Evolutionary conservation across 2,329 filamentous ascomycete species (phyloP).

Genomic region (Apiospora rasikravindrae): DNA sequence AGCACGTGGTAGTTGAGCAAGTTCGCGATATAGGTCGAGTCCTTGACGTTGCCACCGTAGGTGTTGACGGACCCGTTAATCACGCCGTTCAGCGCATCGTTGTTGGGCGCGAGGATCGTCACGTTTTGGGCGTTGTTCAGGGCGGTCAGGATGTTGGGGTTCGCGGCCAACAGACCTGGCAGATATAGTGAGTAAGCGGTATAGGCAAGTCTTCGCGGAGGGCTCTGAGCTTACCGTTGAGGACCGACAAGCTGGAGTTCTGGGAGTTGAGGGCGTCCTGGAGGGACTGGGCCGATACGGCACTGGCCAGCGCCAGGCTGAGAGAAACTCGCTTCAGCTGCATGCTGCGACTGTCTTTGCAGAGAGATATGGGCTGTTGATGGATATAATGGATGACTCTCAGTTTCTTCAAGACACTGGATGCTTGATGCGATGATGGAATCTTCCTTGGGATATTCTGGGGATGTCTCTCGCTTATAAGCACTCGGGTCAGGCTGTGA

Average conservation of each 20-base stretch:
- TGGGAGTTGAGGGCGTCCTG: conserved; percentile 23
- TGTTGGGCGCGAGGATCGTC: conserved; percentile 63
- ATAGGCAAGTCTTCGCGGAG: not conserved
- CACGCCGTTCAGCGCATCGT: conserved; percentile 50
- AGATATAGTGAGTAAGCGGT: not conserved
- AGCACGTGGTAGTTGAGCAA: conserved; percentile 64
- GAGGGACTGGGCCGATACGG: conserved; percentile 22
- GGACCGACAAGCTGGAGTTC: conserved; percentile 23
- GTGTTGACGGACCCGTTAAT: conserved; percentile 39
- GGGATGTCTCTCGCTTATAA: not conserved
- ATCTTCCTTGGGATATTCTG: not conserved
- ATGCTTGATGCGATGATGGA: not conserved
- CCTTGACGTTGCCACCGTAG: conserved; percentile 30
- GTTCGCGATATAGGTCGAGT: conserved; percentile 40
- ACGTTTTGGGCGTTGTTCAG: conserved; percentile 47
- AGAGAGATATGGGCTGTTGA: not conserved
- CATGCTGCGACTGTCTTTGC: conserved; percentile 7
- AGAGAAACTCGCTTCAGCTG: conserved; percentile 20
- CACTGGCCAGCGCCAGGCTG: conserved; percentile 21
- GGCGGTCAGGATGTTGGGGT: conserved; percentile 24
- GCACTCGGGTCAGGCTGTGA: not conserved
- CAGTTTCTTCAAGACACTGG: not conserved
- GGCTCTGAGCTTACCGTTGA: conserved; percentile 18
- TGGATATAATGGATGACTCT: not conserved
- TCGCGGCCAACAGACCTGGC: conserved; percentile 28